These are phyloP conservation scores for Chamaenerion angustifolium DNA, from an alignment of 345 rosid species.

Conservation along the genomic window DNA sequence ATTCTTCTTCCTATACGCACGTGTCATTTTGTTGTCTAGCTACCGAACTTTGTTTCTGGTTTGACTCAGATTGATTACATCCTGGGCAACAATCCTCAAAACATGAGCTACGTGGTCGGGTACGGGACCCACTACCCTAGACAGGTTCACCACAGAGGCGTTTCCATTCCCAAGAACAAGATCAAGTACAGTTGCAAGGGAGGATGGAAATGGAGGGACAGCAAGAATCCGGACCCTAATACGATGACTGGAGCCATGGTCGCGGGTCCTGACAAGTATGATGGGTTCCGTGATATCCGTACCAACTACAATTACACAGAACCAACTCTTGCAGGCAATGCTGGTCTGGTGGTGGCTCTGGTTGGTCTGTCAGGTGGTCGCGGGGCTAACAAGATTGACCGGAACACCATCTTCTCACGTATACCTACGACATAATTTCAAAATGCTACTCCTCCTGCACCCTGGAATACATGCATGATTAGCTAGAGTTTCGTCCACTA, in stretches of 20 bases:
- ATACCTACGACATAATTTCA: constrained; percentile 93
- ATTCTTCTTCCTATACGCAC: too few species aligned
- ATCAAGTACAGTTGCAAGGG: constrained; percentile 78
- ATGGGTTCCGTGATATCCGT: constrained; percentile 77
- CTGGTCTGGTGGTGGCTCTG: constrained; percentile 87
- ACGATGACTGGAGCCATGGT: constrained; percentile 90
- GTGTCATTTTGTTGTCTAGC: too few species aligned
- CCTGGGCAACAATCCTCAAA: constrained; percentile 85
- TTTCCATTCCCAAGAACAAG: constrained; percentile 81
- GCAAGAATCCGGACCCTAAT: constrained; percentile 69
- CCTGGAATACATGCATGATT: too few species aligned
- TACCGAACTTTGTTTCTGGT: too few species aligned
- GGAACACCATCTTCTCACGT: constrained; percentile 84
- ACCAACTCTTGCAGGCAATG: constrained; percentile 89
- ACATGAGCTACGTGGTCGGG: constrained; percentile 90
- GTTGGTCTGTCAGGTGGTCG: constrained; percentile 78
- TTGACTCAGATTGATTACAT: constrained; percentile 60
- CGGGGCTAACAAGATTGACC: constrained; percentile 42
- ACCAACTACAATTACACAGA: constrained; percentile 89
- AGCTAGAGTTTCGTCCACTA: too few species aligned
- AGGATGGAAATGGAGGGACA: constrained; percentile 97
- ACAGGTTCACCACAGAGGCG: constrained; percentile 86
- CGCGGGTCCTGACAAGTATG: constrained; percentile 91
- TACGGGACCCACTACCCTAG: constrained; percentile 66
- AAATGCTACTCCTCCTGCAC: too few species aligned